phyloP scores from a whole-genome alignment of 306 rosid species.

The Corylus avellana region DNA sequence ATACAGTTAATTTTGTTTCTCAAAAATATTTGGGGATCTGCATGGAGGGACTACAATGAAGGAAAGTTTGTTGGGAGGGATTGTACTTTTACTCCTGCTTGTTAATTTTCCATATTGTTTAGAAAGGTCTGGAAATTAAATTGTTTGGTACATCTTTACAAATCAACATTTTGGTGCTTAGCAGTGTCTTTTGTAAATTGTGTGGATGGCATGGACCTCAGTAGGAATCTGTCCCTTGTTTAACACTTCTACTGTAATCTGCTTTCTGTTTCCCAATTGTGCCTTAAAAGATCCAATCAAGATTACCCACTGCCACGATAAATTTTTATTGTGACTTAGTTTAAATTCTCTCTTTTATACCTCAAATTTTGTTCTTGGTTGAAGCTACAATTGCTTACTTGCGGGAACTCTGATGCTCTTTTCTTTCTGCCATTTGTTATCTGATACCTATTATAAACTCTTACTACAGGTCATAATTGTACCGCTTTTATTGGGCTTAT shows the following conservation, averaged over 20 bases:
- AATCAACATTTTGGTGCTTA: background rate
- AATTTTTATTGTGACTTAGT: background rate
- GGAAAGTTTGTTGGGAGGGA: background rate
- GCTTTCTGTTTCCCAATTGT: background rate
- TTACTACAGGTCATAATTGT: background rate
- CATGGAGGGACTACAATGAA: background rate
- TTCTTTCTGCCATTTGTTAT: background rate
- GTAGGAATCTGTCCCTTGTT: background rate
- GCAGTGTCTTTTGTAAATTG: background rate
- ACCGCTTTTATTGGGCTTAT: conserved; percentile 5
- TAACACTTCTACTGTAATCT: background rate
- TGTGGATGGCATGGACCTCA: background rate
- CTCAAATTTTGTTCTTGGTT: background rate
- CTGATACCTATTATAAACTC: background rate
- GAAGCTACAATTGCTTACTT: background rate
- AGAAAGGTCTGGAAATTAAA: background rate
- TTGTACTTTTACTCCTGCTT: background rate
- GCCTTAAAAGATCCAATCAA: background rate
- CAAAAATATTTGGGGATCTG: background rate
- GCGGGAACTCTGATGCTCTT: background rate
- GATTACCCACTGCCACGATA: background rate
- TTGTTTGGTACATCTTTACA: background rate
- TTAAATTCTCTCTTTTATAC: background rate
- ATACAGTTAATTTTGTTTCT: background rate
- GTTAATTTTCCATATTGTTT: background rate